Base-by-base conservation (phyloP, 2,329 filamentous ascomycete species). In the Magnaporthiopsis poae region DNA sequence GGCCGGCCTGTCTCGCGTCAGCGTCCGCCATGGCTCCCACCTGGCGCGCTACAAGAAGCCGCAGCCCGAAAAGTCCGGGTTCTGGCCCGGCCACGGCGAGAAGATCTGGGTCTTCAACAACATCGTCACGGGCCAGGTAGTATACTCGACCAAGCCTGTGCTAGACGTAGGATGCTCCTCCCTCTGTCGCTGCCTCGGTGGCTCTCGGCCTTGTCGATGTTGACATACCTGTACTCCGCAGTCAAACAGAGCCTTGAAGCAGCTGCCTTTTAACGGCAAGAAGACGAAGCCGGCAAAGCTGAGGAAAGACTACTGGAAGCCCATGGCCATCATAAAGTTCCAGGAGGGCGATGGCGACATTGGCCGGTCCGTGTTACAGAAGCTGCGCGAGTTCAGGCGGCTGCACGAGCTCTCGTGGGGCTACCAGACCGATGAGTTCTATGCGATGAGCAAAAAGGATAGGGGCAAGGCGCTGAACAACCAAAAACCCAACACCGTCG, bases 221-320 rank as follows among this genome's bases (percentile, higher is more conserved):
- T 56, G 46, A 56, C 46, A 56, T 25, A 21, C 21, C 13, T 11
- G 7, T 25, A 52, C 21, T 15, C 3, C 5, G 8, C 67, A 76
- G 75, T 60, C 66, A 66, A 74, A 71, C 68, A 71, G 72, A 68
- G 72, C 73, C 25, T 67, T 73, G 33, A 65, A 69, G 13, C 75
- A 77, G 62, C 71, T 90, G 68, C 83, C 85, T 63, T 90, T 84
- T 78, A 86, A 86, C 69, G 87, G 87, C 76, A 90, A 89, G 75
- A 89, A 90, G 76, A 81, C 84, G 62, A 83, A 85, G 70, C 86
- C 86, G 2, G 74, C 82, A 66, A 85, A 84, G 71, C 78, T 90
- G 59, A 86, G 88, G 67, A 88, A 86, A 75, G 88, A 90, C 77
- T 85, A 86, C 76, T 90, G 88, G 87, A 77, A 78, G 46, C 84